Base-by-base conservation (phyloP, 768 basidiomycete genomes). In the Galerina marginata region DNA sequence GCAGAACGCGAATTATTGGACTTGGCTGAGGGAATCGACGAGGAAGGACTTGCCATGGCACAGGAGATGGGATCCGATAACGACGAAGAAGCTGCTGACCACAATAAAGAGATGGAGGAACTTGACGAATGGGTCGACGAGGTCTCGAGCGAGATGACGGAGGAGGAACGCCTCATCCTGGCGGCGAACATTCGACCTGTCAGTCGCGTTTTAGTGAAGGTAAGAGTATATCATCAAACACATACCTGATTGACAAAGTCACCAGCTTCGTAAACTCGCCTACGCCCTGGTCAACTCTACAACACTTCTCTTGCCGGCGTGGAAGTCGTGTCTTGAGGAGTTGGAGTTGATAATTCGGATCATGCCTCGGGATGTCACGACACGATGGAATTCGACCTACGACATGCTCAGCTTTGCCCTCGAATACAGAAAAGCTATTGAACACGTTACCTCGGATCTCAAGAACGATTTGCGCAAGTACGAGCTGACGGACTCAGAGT, bases 311-410 rank as follows among this genome's bases (percentile, higher is more conserved):
- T 25, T 46, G 14, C 45, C 45, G 3, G 45, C 10, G 4, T 46
- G 45, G 45, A 15, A 15, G 14, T n/a, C 45, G 16, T 25, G 16
- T 25, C 45, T 46, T 25, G 45, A n/a, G 45, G 25, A 46, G n/a
- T 12, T 12, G 14, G n/a, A 46, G 45, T 48, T 74, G 2, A 15
- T 49, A 0, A 9, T 20, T 2, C 53, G 63, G 3, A 65, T 70
- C 15, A 73, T 79, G 62, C 77, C 77, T 1, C 67, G 72, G 6
- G 75, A 82, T 59, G 73, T 80, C 1, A n/a, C 51, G 4, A 78
- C 75, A 0, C 60, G 69, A 0, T 79, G 76, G 78, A 76, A 78
- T 43, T 76, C 16, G 6, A 74, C 71, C 0, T 75, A 67, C 48
- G 61, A 74, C 42, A 79, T 80, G 77, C 57, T 79, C 0, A 36